Base-by-base conservation (phyloP, 2,329 filamentous ascomycete species). In the Mycosphaerella arachidis region DNA sequence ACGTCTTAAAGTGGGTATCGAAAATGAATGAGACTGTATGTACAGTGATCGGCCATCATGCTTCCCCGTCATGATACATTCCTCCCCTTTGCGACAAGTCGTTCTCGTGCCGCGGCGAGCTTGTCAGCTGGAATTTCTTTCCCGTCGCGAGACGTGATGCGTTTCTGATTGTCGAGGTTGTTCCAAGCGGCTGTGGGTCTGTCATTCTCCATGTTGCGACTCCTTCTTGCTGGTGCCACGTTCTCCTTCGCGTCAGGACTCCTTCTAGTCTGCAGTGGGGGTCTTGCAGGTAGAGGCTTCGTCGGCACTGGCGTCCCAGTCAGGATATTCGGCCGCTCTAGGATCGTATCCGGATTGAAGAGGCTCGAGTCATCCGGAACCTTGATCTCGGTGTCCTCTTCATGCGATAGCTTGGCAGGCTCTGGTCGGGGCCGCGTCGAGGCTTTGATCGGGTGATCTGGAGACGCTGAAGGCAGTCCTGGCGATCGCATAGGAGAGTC, bases 141-240 rank as follows among this genome's bases (percentile, higher is more conserved):
- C 1, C 20, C 46, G 20, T 50, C 50, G 33, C 30, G 33, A 18
- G 50, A 52, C 10, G 27, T 35, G 50, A 35, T 52, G 24, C 50
- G 50, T 18, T 52, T 52, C 8, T 29, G 30, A 10, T 52, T 52
- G 30, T 52, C 50, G 30, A 52, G 50, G 18, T 35, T 52, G 50
- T 60, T 69, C 69, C 67, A 70, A 18, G 67, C 63, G 7, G 68
- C 65, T 7, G 64, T 67, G 13, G 68, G 68, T 48, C 67, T 69
- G 29, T 65, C 53, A 30, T 64, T 61, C 57, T 67, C 66, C 7
- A 55, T 45, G 24, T 59, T 59, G 24, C 48, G 53, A 4, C 56
- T 33, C 16, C 55, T 31, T 29, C 59, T 64, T 30, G 59, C 37
- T 7, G 66, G 66, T 51, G 66, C 56, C 8, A 61, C 46, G 43